Evolutionary conservation across 2,329 filamentous ascomycete genomes (phyloP), one percentile per base, ranked within the genome.

Genomic region (Hypoxylon sp.): DNA sequence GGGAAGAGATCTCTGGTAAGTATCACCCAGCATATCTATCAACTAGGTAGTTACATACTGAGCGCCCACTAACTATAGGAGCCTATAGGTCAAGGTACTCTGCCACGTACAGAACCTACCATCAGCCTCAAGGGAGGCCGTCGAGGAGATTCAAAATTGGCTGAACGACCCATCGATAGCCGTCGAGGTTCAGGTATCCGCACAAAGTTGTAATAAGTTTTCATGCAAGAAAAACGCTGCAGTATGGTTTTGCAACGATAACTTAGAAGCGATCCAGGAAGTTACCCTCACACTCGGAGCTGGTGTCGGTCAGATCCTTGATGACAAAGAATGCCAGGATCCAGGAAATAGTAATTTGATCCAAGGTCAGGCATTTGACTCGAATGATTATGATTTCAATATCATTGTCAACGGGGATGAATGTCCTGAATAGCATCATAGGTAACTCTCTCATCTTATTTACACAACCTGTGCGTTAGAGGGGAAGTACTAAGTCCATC

Each of bases 221-320:
- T 58, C 55, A 2, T 70, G 67, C 19, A 17, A 48, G 10, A 35
- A 31, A 14, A 54, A 50, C 3, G 47, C 64, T 14, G 64, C 64
- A 14, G n/a, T 70, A 9, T 67, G 60, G 55, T 59, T 65, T 24
- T 70, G 67, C 44, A 67, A 65, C n/a, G 67, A 70, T 11, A 64
- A 67, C n/a, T 9, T 61, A 2, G 11, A 19, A 10, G 53, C 39
- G 64, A 61, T 55, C 39, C 17, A 59, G 33, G n/a, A 39, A 22
- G 44, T 46, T 11, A 65, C 60, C 35, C 35, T 62, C 5, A 62
- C 31, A 2, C 51, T 70, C 11, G 67, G 57, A 31, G 22, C n/a
- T 0, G 26, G 24, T 14, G 13, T 70, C 22, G 19, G 51, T 22
- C 14, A 17, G 2, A 67, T 70, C 14, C n/a, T 63, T 5, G 17